These are phyloP conservation scores for Begonia peltatifolia DNA, from an alignment of 306 rosid species.

Conservation along the genomic window DNA sequence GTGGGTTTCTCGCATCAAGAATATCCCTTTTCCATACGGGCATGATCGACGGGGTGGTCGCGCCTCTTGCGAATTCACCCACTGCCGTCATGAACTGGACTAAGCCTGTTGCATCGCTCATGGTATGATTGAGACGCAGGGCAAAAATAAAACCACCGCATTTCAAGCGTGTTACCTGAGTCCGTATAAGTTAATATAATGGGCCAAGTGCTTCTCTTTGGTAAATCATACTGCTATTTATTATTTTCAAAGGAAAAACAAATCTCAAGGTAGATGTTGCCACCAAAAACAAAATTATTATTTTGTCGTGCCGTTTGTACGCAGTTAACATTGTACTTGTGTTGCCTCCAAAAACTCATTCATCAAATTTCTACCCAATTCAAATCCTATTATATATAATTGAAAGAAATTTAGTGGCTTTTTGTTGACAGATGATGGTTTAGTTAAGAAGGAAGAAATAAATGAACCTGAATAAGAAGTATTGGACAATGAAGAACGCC, in stretches of 20 bases:
- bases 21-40: conserved; percentile 20
- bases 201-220: not conserved
- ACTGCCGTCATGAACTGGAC: conserved; percentile 5
- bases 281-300: no score
- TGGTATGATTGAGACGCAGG: conserved; percentile 12
- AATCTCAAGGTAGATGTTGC: no score
- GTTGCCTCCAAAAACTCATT: no score
- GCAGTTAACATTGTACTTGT: no score
- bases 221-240: no score
- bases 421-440: no score
- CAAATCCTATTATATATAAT: no score
- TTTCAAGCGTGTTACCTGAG: conserved; percentile 11
- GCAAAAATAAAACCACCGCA: conserved; percentile 25
- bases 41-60: conserved; percentile 6
- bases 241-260: not conserved
- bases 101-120: conserved; percentile 4
- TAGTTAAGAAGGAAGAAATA: no score
- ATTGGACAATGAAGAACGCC: conserved; percentile 11
- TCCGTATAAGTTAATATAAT: not conserved
- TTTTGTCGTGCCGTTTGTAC: no score
- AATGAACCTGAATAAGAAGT: conserved; percentile 8
- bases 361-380: no score
- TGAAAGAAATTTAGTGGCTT: no score
- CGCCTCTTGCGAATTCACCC: conserved; percentile 13
- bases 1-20: conserved; percentile 12